Base-by-base conservation (phyloP, 305 asterid genomes). In the Fraxinus xanthoxyloides region DNA sequence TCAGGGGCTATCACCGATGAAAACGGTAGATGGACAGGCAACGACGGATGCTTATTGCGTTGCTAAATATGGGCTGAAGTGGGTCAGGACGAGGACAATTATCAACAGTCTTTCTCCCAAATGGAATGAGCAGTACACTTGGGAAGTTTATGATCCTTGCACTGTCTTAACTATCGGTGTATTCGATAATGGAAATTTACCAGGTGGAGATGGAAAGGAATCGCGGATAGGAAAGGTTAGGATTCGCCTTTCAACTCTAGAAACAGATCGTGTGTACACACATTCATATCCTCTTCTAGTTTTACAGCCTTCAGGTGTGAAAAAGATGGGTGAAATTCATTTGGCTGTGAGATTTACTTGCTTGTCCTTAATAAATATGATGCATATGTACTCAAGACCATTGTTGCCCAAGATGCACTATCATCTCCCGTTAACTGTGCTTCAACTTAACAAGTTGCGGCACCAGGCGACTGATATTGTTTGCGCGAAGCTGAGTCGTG, bases 251-350 rank as follows among this genome's bases (percentile, higher is more conserved):
- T 88, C 91, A 5, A 86, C 91, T 0, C 90, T 88, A 21, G 91
- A 86, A 86, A 80, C 91, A 32, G 88, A 87, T 26, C 56, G 87
- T 75, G 88, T 88, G 24, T 88, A 86, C 79, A 88, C 89, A 48
- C 91, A 88, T 85, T 85, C 88, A 17, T 86, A 88, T 77, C 91
- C 89, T 2, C 72, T 88, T 82, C 74, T 88, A 23, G 88, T 85
- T 75, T 88, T 85, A 75, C 91, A 86, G 32, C 87, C 89, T 38
- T 77, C 91, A 2, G 91, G 91, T 24, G 86, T 88, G 3, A 88
- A 86, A 82, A 88, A 86, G 80, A 88, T 86, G 90, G 91, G 91
- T 3, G 90, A 88, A 77, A 10, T 89, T 79, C 89, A 89, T 59
- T 43, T 89, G 78, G 92, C 89, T 0, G 78, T 85, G 38, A 84